These are phyloP conservation scores for Borovskyia barvae DNA, from an alignment of 208 protist genomes.

Conservation along the genomic window DNA sequence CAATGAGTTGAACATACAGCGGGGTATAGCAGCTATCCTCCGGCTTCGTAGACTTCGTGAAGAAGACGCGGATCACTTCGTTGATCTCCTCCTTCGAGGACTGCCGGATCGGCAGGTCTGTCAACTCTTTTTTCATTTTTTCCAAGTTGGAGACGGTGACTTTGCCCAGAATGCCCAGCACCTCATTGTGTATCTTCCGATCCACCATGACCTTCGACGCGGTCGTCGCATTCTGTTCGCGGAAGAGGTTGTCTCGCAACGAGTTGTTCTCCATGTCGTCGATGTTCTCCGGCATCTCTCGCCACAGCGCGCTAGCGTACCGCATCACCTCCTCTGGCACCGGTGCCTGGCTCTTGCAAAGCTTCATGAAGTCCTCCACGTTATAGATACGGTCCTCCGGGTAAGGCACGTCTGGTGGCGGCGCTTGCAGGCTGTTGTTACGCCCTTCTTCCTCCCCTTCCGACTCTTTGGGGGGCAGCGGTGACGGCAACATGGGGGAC, in stretches of 20 bases:
- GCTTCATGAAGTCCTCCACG: slow-evolving; percentile 46
- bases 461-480: not conserved
- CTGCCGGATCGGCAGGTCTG: slow-evolving; percentile 78
- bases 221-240: slow-evolving; percentile 47
- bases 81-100: slow-evolving; percentile 82
- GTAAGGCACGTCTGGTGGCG: slow-evolving; percentile 26
- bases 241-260: slow-evolving; percentile 71
- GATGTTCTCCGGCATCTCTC: slow-evolving; percentile 75
- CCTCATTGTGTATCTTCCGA: slow-evolving; percentile 83
- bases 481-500: not conserved
- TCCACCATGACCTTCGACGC: slow-evolving; percentile 68
- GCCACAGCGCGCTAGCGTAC: slow-evolving; percentile 67
- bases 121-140: slow-evolving; percentile 74
- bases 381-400: slow-evolving; percentile 72
- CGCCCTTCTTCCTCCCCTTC: slow-evolving; percentile 3
- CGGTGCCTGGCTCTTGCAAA: slow-evolving; percentile 33
- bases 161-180: slow-evolving; percentile 82
- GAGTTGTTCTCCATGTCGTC: slow-evolving; percentile 57
- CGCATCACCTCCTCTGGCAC: slow-evolving; percentile 42
- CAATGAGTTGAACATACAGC: slow-evolving; percentile 80
- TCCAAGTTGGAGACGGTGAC: slow-evolving; percentile 71
- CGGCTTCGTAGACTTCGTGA: slow-evolving; percentile 80
- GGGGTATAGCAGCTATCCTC: slow-evolving; percentile 73
- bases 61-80: slow-evolving; percentile 83
- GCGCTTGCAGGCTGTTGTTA: not conserved